Percentiles rank a stretch among this genome's conserved stretches.
Conservation (phyloP, 352 stramenopile genomes). For the Thalassiosira allenii region DNA sequence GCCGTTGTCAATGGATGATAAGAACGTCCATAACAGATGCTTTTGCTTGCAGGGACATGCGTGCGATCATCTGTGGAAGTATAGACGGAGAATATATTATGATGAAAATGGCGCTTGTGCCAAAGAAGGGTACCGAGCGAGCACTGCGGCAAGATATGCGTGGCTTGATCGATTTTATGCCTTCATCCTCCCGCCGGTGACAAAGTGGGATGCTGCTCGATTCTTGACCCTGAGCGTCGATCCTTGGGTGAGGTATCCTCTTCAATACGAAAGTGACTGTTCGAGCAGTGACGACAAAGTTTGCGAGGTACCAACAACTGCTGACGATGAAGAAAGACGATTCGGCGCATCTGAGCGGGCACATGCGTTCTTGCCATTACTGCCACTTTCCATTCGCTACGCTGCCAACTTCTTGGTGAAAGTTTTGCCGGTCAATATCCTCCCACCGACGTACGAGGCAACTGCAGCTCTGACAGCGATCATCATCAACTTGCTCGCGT, state of each 20-base stretch:
- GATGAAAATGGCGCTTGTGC: background rate
- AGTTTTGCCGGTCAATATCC: slow-evolving; percentile 36
- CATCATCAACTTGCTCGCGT: slow-evolving; percentile 70
- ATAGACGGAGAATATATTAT: background rate
- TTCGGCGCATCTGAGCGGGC: slow-evolving; percentile 66
- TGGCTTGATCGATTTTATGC: slow-evolving; percentile 57
- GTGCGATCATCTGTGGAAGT: slow-evolving; percentile 36
- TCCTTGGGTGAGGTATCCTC: slow-evolving; percentile 62
- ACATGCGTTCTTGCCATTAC: slow-evolving; percentile 83
- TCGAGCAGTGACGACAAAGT: background rate
- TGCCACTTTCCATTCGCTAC: slow-evolving; percentile 69
- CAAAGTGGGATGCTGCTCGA: slow-evolving; percentile 80
- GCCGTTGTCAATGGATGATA: no score
- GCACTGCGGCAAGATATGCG: background rate
- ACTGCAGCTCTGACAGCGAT: slow-evolving; percentile 58
- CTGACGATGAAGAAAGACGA: slow-evolving; percentile 1
- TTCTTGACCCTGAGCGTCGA: slow-evolving; percentile 73
- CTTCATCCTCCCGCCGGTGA: slow-evolving; percentile 74
- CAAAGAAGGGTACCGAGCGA: background rate
- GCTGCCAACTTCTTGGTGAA: slow-evolving; percentile 42
- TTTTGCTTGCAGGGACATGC: slow-evolving; percentile 66
- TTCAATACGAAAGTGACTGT: background rate
- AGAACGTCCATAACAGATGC: slow-evolving; percentile 17
- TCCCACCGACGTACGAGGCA: slow-evolving; percentile 75
- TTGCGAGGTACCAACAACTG: slow-evolving; percentile 4